These are phyloP conservation scores for Dovyalis caffra DNA, from an alignment of 345 rosid species.

Conservation along the genomic window DNA sequence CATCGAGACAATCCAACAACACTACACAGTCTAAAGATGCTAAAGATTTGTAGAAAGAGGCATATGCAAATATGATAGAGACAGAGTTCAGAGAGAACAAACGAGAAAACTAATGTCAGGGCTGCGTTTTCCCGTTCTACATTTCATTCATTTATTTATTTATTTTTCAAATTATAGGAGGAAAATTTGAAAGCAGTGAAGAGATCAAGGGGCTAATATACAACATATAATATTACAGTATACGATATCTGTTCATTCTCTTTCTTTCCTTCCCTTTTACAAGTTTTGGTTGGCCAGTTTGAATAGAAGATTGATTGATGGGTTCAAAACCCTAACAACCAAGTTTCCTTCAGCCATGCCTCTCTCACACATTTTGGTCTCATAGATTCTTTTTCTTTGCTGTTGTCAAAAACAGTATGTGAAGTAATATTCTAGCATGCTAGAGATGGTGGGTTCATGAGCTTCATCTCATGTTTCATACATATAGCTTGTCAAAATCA, in stretches of 20 bases:
- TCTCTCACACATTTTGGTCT: too few relatives aligned
- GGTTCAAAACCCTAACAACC: neutral
- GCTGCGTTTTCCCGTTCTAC: neutral
- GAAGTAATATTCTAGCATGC: too few relatives aligned
- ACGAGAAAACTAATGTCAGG: neutral
- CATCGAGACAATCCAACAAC: conserved; percentile 69
- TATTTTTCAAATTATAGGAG: neutral
- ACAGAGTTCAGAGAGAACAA: neutral
- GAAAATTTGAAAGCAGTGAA: neutral
- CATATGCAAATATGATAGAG: neutral
- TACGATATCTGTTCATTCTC: neutral
- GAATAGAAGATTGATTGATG: neutral
- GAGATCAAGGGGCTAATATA: neutral
- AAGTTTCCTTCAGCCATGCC: too few relatives aligned
- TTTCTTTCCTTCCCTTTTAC: neutral
- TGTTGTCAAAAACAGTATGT: too few relatives aligned
- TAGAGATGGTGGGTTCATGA: too few relatives aligned
- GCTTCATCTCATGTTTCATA: too few relatives aligned
- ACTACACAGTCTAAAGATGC: conserved; percentile 51
- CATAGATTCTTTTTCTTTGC: too few relatives aligned
- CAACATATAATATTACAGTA: neutral
- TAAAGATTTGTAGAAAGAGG: neutral
- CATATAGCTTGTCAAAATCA: too few relatives aligned
- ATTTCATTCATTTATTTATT: neutral
- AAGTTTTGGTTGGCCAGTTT: neutral